Evolutionary conservation across 2,329 filamentous ascomycete species (phyloP).

Genomic region (Claviceps sp.): DNA sequence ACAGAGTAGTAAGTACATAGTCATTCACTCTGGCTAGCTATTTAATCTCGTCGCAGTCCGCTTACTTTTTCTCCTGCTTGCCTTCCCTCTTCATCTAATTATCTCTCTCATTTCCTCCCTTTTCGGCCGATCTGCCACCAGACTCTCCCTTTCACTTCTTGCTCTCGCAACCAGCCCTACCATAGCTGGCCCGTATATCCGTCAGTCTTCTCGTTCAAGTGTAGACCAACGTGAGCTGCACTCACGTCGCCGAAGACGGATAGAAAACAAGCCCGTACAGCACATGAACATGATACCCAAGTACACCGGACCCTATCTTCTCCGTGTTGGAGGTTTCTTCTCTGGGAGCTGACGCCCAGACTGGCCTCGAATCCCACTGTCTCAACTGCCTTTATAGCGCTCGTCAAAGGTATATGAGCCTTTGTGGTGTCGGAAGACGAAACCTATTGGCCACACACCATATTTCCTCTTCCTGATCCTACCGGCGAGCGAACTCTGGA

Average conservation of each 20-base stretch:
- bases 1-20: not conserved
- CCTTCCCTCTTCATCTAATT: not conserved
- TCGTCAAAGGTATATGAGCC: no score
- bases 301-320: slow-evolving; percentile 22
- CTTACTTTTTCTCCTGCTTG: not conserved
- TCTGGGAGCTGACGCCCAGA: slow-evolving; percentile 27
- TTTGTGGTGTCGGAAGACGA: not conserved
- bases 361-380: slow-evolving; percentile 7
- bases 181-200: not conserved
- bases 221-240: slow-evolving; percentile 1
- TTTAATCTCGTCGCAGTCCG: not conserved
- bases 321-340: slow-evolving; percentile 27
- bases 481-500: no score
- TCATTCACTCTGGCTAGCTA: not conserved
- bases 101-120: not conserved
- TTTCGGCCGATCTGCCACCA: not conserved
- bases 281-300: slow-evolving; percentile 27
- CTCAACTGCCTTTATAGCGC: not conserved
- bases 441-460: not conserved
- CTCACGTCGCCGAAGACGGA: slow-evolving; percentile 4
- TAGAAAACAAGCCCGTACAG: slow-evolving; percentile 1
- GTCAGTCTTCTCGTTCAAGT: not conserved
- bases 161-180: not conserved
- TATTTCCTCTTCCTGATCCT: no score
- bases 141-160: not conserved